A percentile compares a stretch with the other conserved stretches of the same genome.
Conservation (phyloP, 2,329 filamentous ascomycete genomes). For the Sarocladiaceae sp. region DNA sequence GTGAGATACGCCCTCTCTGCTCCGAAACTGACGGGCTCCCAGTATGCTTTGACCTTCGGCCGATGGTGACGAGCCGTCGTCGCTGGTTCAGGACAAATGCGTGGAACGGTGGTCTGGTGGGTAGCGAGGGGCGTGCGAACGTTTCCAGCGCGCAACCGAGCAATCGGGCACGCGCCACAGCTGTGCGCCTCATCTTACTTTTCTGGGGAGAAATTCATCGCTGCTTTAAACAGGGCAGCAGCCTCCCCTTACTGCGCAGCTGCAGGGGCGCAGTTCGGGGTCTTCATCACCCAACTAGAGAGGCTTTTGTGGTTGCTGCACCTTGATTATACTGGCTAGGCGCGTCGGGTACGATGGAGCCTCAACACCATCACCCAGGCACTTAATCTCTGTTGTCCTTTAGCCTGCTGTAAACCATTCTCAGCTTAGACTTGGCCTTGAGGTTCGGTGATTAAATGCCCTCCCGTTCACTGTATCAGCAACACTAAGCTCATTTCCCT, state of each 20-base stretch:
- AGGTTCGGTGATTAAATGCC: no score
- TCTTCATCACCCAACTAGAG: not conserved
- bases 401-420: conserved; percentile 2
- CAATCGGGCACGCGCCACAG: conserved; percentile 6
- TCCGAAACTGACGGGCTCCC: no score
- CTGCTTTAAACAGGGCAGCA: not conserved
- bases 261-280: no score
- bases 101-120: no score
- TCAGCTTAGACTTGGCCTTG: not conserved
- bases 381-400: conserved; percentile 2
- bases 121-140: no score
- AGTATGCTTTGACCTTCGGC: no score
- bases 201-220: not conserved
- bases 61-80: no score
- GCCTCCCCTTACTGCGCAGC: not conserved
- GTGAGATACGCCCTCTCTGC: no score
- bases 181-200: not conserved
- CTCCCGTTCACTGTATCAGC: no score
- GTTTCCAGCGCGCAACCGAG: no score
- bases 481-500: no score
- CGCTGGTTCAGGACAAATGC: no score
- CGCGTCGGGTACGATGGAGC: not conserved
- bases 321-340: conserved; percentile 3
- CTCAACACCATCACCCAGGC: not conserved
- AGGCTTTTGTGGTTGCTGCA: not conserved